phyloP scores from a whole-genome alignment of 768 basidiomycete species.

The Russula abietina region DNA sequence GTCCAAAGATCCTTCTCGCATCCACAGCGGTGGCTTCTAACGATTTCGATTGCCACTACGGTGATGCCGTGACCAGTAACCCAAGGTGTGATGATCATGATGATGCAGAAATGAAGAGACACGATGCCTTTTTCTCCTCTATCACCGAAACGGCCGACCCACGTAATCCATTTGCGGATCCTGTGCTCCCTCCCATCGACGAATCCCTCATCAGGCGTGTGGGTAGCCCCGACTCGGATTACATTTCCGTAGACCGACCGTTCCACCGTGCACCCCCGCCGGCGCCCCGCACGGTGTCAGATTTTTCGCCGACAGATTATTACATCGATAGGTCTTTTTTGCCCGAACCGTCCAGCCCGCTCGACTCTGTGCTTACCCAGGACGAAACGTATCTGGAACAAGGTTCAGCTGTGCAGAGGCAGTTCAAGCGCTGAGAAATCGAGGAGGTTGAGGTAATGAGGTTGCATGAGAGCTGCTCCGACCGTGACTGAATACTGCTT shows the following conservation, averaged over 20 bases:
- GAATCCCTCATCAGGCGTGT: not conserved
- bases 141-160: not conserved
- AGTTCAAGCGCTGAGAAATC: not conserved
- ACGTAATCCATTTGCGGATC: slow-evolving; percentile 7
- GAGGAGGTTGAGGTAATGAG: not conserved
- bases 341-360: not conserved
- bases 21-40: slow-evolving; percentile 1
- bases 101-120: not conserved
- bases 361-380: not conserved
- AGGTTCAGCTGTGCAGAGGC: not conserved
- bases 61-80: not conserved
- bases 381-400: not conserved
- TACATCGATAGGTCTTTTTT: not conserved
- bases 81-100: not conserved
- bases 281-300: not conserved
- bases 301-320: not conserved
- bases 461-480: not conserved
- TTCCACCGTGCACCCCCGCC: not conserved
- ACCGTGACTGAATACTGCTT: not conserved
- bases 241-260: not conserved
- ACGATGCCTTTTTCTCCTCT: not conserved
- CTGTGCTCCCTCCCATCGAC: not conserved
- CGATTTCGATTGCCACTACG: slow-evolving; percentile 3
- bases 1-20: slow-evolving; percentile 2
- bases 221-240: slow-evolving; percentile 5